Evolutionary conservation across 768 basidiomycete species (phyloP), one percentile per base, ranked within the genome.

Genomic region (Boletus bicolor): DNA sequence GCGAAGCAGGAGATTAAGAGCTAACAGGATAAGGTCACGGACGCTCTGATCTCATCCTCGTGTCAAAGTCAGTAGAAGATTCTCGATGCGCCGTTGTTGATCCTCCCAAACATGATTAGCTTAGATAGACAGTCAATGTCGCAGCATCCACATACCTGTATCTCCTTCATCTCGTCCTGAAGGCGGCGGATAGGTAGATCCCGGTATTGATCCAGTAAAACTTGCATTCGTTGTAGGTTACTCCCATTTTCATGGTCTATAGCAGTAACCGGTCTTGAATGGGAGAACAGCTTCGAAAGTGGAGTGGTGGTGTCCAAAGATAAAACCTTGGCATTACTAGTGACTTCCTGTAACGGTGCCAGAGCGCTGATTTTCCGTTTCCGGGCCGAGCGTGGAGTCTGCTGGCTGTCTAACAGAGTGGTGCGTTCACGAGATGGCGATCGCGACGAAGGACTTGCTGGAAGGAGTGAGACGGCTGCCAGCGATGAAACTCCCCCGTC

Each of bases 151-250:
- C 77, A 46, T 44, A 87, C 88, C 79, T 89, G 87, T 30, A 92
- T 70, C 66, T 92, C 91, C 67, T 84, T 89, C 82, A 93, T 87
- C 69, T 93, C 89, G 3, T 87, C 86, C 69, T 82, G 86, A 37
- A 93, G 72, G 58, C 72, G 79, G 36, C 80, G 77, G 19, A 90
- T 80, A 7, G 90, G 89, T 58, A 89, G 59, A 42, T 80, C 77
- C 30, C 78, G 77, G 44, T 87, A 78, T 48, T 84, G 82, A 44
- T 89, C 86, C 55, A 91, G 64, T 54, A 89, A 64, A 24, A 72
- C 68, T 68, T 91, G 87, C 39, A 91, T 67, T 54, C 78, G 76
- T 60, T 73, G 81, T 48, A 85, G 55, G 32, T 75, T 79, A 7
- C 73, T 73, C 55, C 81, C 83, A 21, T 30, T 42, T 14, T 70